Evolutionary conservation across 495 filamentous ascomycete genomes (phyloP).

Genomic region (Hypoxylon subgilvum): DNA sequence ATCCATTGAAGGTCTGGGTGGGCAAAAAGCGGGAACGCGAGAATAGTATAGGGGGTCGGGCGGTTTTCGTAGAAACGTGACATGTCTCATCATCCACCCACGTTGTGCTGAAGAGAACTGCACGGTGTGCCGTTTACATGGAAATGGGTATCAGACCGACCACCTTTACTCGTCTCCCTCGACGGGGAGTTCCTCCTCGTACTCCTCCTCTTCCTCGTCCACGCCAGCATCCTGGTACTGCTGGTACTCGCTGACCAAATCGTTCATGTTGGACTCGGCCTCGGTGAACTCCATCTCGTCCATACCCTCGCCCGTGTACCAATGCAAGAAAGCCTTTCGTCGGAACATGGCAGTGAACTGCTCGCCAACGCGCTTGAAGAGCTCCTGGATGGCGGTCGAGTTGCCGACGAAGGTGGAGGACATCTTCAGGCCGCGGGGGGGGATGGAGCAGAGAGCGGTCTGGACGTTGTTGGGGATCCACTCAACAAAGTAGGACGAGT

Average conservation of each 20-base stretch:
- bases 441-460: slow-evolving; percentile 99
- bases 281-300: slow-evolving; percentile 99
- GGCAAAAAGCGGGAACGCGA: slow-evolving; percentile 32
- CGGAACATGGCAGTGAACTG: slow-evolving; percentile 99
- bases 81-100: slow-evolving; percentile 28
- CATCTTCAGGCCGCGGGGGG: slow-evolving; percentile 98
- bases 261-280: slow-evolving; percentile 99
- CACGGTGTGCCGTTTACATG: slow-evolving; percentile 26
- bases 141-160: slow-evolving; percentile 30
- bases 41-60: slow-evolving; percentile 42
- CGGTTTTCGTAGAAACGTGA: slow-evolving; percentile 20
- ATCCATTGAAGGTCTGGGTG: slow-evolving; percentile 39
- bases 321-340: slow-evolving; percentile 99
- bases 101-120: slow-evolving; percentile 16
- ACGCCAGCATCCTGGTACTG: slow-evolving; percentile 99
- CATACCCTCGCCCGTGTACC: slow-evolving; percentile 99
- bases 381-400: slow-evolving; percentile 99
- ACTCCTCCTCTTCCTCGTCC: slow-evolving; percentile 69
- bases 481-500: slow-evolving; percentile 99
- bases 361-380: slow-evolving; percentile 99
- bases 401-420: slow-evolving; percentile 99
- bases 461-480: slow-evolving; percentile 99
- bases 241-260: slow-evolving; percentile 99
- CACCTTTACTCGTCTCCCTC: slow-evolving; percentile 41
- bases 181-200: slow-evolving; percentile 62